Conservation (phyloP, 306 rosid species). For the Erythrophleum fordii region DNA sequence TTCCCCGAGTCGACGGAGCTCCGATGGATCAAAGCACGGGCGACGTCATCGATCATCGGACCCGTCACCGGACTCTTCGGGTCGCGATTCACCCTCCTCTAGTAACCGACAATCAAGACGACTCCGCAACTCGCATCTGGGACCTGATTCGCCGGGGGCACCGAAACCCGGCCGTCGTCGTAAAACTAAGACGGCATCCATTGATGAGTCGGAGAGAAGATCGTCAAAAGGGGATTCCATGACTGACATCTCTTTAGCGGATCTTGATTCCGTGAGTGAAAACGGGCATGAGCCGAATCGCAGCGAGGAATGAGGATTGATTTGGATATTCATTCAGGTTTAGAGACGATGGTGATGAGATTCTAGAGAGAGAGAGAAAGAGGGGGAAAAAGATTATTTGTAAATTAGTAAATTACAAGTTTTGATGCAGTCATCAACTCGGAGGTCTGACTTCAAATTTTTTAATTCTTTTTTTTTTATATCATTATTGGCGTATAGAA, state of each 20-base stretch:
- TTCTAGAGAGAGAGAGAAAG: neutral
- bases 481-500: too few species aligned
- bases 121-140: slow-evolving; percentile 36
- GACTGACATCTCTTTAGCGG: slow-evolving; percentile 51
- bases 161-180: slow-evolving; percentile 58
- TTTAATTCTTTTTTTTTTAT: neutral
- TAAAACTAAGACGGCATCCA: slow-evolving; percentile 60
- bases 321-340: slow-evolving; percentile 20
- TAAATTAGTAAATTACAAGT: slow-evolving; percentile 8
- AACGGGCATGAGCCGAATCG: slow-evolving; percentile 18
- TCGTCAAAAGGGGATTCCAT: slow-evolving; percentile 57
- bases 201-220: slow-evolving; percentile 50
- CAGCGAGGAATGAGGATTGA: neutral
- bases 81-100: slow-evolving; percentile 16
- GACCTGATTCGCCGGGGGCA: slow-evolving; percentile 38
- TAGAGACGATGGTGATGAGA: slow-evolving; percentile 5
- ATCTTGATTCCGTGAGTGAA: slow-evolving; percentile 34
- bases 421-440: slow-evolving; percentile 12
- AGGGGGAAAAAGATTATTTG: slow-evolving; percentile 1
- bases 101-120: slow-evolving; percentile 46
- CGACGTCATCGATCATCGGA: slow-evolving; percentile 55
- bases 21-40: slow-evolving; percentile 46
- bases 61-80: slow-evolving; percentile 43
- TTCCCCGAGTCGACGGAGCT: slow-evolving; percentile 42
- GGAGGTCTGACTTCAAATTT: neutral